These are phyloP conservation scores for Urochloa ruziziensis DNA, from an alignment of 176 grass and related monocot genomes.

Conservation along the genomic window DNA sequence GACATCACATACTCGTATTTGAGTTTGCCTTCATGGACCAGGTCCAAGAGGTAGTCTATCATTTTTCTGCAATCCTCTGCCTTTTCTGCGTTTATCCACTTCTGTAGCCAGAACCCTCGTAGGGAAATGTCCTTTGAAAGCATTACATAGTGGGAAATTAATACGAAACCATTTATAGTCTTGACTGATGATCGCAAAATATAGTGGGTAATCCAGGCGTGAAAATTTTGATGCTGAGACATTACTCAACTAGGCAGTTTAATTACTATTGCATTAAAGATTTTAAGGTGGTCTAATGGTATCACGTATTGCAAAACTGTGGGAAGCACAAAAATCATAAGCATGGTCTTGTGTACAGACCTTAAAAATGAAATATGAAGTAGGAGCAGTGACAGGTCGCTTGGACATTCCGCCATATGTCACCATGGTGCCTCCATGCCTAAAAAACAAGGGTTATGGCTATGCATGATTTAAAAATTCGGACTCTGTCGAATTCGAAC, in stretches of 20 bases:
- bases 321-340: background rate
- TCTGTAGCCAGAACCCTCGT: slow-evolving; percentile 78
- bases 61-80: slow-evolving; percentile 54
- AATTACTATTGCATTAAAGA: background rate
- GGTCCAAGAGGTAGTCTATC: slow-evolving; percentile 64
- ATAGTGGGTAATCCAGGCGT: background rate
- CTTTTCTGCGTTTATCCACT: slow-evolving; percentile 69
- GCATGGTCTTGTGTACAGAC: slow-evolving; percentile 36
- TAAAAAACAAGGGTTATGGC: slow-evolving; percentile 27
- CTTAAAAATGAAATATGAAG: slow-evolving; percentile 98
- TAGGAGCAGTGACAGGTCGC: slow-evolving; percentile 76
- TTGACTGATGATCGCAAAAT: no score
- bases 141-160: background rate
- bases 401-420: slow-evolving; percentile 99
- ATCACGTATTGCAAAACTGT: background rate
- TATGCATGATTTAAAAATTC: background rate
- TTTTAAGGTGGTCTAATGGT: background rate
- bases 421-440: slow-evolving; percentile 91
- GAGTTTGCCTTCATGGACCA: slow-evolving; percentile 63
- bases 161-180: no score
- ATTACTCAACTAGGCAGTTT: background rate
- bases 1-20: slow-evolving; percentile 62
- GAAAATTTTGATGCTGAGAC: background rate
- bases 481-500: background rate
- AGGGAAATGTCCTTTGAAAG: slow-evolving; percentile 65